Conservation (phyloP, 2,329 filamentous ascomycete genomes). For the Cladophialophora immunda region DNA sequence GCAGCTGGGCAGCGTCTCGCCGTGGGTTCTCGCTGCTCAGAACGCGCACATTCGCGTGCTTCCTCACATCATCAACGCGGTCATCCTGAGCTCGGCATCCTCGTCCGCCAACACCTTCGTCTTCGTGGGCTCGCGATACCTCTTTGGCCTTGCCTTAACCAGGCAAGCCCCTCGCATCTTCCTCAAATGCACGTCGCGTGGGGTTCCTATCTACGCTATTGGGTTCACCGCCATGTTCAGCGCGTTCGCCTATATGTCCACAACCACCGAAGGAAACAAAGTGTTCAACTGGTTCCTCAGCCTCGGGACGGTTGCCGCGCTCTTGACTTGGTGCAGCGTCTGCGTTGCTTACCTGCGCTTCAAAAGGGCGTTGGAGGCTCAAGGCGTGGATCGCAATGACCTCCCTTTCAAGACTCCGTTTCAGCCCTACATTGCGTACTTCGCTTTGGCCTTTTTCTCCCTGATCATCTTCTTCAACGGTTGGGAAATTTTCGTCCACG, state of each 20-base stretch:
- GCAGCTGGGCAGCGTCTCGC: constrained; percentile 45
- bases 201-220: constrained; percentile 65
- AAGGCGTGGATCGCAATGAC: constrained; percentile 47
- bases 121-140: constrained; percentile 45
- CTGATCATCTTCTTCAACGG: constrained; percentile 72
- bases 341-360: constrained; percentile 58
- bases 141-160: constrained; percentile 44
- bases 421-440: constrained; percentile 68
- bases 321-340: constrained; percentile 61
- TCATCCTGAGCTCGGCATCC: constrained; percentile 76
- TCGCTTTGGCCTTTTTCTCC: constrained; percentile 62
- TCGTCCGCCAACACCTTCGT: constrained; percentile 56
- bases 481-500: constrained; percentile 54
- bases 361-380: constrained; percentile 51
- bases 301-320: constrained; percentile 56
- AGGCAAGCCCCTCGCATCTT: constrained; percentile 57
- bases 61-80: constrained; percentile 76
- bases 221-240: constrained; percentile 61
- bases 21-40: constrained; percentile 53
- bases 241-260: constrained; percentile 51
- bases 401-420: constrained; percentile 54
- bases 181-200: constrained; percentile 59
- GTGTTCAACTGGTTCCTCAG: constrained; percentile 60
- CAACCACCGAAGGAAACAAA: constrained; percentile 15
- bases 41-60: constrained; percentile 72